A percentile compares a stretch with the other conserved stretches of the same genome.
Conservation (phyloP, 495 filamentous ascomycete species). For the Xylaria flabelliformis region DNA sequence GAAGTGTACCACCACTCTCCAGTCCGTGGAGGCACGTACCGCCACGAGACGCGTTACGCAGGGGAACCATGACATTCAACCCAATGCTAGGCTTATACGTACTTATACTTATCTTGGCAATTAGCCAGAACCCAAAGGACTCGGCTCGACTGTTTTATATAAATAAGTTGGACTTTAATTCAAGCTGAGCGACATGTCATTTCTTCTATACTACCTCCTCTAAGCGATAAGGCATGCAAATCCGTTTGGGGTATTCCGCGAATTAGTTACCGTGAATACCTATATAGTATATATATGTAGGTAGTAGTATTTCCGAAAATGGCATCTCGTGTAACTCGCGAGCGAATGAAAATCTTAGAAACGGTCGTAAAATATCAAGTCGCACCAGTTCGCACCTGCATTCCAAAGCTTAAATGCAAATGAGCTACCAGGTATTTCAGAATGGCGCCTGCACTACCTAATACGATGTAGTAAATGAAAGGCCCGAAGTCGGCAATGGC, state of each 20-base stretch:
- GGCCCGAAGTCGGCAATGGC: slow-evolving; percentile 15
- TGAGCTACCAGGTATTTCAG: neutral
- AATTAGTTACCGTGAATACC: no score
- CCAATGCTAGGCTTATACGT: neutral
- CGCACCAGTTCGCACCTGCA: neutral
- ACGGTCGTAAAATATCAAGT: neutral
- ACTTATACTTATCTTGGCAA: neutral
- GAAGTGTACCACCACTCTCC: neutral
- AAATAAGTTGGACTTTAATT: slow-evolving; percentile 10
- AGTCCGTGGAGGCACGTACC: neutral
- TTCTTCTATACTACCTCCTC: neutral
- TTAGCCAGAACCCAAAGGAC: slow-evolving; percentile 3
- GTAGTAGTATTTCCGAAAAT: slow-evolving; percentile 11
- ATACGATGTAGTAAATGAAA: neutral
- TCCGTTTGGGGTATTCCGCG: slow-evolving; percentile 22
- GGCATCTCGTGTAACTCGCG: slow-evolving; percentile 14
- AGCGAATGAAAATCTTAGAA: neutral
- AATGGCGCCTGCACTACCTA: neutral
- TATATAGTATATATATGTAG: neutral
- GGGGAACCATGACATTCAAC: neutral
- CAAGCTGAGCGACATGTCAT: neutral
- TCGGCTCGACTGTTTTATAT: slow-evolving; percentile 10
- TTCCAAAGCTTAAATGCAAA: neutral
- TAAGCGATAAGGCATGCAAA: slow-evolving; percentile 4
- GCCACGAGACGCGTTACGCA: slow-evolving; percentile 1